Evolutionary conservation across 169 alveolate species (phyloP).

Genomic region (Eimeria sp.): DNA sequence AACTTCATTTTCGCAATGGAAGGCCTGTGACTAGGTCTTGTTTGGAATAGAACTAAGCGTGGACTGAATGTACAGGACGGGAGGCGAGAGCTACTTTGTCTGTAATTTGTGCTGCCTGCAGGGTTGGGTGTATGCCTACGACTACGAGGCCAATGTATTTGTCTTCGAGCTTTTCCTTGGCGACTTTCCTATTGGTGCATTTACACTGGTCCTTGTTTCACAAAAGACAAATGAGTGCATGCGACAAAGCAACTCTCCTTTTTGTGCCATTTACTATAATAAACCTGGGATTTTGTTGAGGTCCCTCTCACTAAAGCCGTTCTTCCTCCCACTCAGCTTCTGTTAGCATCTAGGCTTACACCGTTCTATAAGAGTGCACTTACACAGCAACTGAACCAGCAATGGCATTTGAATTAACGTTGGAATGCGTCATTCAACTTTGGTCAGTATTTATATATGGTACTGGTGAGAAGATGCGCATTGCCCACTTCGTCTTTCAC

Average conservation of each 20-base stretch:
- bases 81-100: background rate
- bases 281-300: background rate
- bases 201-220: background rate
- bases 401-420: background rate
- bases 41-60: background rate
- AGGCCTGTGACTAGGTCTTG: background rate
- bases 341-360: background rate
- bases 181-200: conserved; percentile 19
- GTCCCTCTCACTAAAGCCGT: background rate
- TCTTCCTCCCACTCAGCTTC: background rate
- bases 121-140: conserved; percentile 78
- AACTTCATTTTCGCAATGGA: background rate
- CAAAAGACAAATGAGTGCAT: background rate
- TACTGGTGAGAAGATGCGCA: background rate
- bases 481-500: background rate
- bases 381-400: background rate
- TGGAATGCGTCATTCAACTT: background rate
- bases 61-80: background rate
- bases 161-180: conserved; percentile 73
- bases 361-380: background rate
- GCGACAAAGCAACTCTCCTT: background rate
- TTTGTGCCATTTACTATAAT: background rate
- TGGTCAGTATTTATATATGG: background rate
- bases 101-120: conserved; percentile 16
- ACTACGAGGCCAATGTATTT: conserved; percentile 76